phyloP scores from a whole-genome alignment of 495 filamentous ascomycete genomes.

The Hypoxylon fuscum region DNA sequence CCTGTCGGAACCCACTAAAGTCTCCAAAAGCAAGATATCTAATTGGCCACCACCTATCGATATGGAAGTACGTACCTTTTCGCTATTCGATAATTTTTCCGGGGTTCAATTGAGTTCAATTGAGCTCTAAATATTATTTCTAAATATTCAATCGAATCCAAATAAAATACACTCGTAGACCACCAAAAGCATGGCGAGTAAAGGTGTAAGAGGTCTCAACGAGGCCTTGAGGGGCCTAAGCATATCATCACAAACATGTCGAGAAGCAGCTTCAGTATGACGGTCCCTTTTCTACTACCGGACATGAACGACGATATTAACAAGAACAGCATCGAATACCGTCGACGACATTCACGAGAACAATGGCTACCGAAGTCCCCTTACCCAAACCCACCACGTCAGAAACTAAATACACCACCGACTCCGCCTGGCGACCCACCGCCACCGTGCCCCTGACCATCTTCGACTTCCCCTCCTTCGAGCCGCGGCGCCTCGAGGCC shows the following conservation, averaged over 20 bases:
- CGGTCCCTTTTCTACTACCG: neutral
- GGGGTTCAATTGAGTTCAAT: constrained; percentile 25
- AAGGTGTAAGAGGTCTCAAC: constrained; percentile 54
- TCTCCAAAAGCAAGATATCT: neutral
- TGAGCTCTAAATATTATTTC: no score
- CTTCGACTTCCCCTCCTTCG: constrained; percentile 89
- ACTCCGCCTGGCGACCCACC: no score
- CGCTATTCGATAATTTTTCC: constrained; percentile 40
- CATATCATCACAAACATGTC: constrained; percentile 51
- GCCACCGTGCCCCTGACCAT: constrained; percentile 79
- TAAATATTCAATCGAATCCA: constrained; percentile 26
- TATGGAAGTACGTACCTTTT: constrained; percentile 26
- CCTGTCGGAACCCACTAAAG: constrained; percentile 12
- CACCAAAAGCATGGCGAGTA: constrained; percentile 51
- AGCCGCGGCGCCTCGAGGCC: constrained; percentile 79
- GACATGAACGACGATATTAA: constrained; percentile 1
- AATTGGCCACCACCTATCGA: constrained; percentile 24
- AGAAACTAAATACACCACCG: no score
- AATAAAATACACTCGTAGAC: neutral
- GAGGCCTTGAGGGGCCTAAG: constrained; percentile 57
- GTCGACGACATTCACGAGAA: constrained; percentile 56
- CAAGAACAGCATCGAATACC: constrained; percentile 35
- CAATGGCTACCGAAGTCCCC: constrained; percentile 81
- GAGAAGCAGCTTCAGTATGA: constrained; percentile 44
- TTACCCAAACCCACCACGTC: constrained; percentile 55